Evolutionary conservation across 2,329 filamentous ascomycete species (phyloP).

Genomic region (Intubia oerlemansii): DNA sequence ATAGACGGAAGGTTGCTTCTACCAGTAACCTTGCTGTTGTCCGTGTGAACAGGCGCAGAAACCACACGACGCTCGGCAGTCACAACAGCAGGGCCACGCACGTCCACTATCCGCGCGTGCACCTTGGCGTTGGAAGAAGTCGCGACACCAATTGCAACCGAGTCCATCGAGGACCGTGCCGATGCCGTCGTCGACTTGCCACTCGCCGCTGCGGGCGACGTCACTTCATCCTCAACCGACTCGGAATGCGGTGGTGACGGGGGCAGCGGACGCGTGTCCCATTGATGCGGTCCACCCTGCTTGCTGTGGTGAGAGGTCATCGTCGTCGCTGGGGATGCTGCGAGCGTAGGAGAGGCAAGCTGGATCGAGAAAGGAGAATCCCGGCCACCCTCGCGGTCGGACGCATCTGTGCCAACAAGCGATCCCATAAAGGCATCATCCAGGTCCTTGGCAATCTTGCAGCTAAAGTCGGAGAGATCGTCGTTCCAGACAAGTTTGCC

Average conservation of each 20-base stretch:
- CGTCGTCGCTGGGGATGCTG: background rate
- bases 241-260: constrained; percentile 19
- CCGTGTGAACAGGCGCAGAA: constrained; percentile 27
- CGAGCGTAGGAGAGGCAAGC: constrained; percentile 13
- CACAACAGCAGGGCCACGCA: background rate
- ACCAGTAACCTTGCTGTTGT: constrained; percentile 16
- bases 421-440: constrained; percentile 77
- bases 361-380: constrained; percentile 21
- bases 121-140: constrained; percentile 2
- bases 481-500: constrained; percentile 30
- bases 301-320: background rate
- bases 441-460: constrained; percentile 70
- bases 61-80: constrained; percentile 21
- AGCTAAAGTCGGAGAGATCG: constrained; percentile 66
- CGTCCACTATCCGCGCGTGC: constrained; percentile 1
- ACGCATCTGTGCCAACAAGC: constrained; percentile 14
- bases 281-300: constrained; percentile 10
- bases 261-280: constrained; percentile 28
- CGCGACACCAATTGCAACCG: background rate
- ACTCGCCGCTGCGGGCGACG: too few relatives aligned
- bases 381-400: constrained; percentile 10
- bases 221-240: constrained; percentile 9
- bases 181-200: too few relatives aligned
- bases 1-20: constrained; percentile 23
- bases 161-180: too few relatives aligned